These are phyloP conservation scores for Pseudocercospora cruenta DNA, from an alignment of 2,329 filamentous ascomycete genomes.

Conservation along the genomic window DNA sequence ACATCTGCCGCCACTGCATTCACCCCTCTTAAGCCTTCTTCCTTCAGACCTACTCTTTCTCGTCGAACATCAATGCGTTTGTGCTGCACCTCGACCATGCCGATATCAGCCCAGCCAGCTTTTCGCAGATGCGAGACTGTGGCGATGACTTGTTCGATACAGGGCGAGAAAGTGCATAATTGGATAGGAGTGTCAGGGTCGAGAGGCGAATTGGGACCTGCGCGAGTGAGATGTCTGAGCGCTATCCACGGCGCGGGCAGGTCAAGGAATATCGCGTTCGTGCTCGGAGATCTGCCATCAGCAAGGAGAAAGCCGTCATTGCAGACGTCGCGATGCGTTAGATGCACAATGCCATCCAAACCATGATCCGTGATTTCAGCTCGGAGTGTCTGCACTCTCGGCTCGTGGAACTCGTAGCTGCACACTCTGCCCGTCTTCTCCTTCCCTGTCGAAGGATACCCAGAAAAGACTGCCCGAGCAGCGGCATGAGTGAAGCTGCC, in stretches of 20 bases:
- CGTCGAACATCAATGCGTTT: slow-evolving; percentile 79
- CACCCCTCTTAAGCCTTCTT: slow-evolving; percentile 68
- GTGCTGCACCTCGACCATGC: slow-evolving; percentile 88
- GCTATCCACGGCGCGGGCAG: slow-evolving; percentile 81
- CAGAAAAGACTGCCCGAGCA: slow-evolving; percentile 74
- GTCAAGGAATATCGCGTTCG: slow-evolving; percentile 76
- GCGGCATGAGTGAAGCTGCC: slow-evolving; percentile 84
- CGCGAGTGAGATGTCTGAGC: slow-evolving; percentile 71
- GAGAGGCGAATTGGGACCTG: slow-evolving; percentile 55
- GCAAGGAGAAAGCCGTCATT: slow-evolving; percentile 69
- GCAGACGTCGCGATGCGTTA: slow-evolving; percentile 81
- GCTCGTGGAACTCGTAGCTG: slow-evolving; percentile 81
- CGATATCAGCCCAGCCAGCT: slow-evolving; percentile 86
- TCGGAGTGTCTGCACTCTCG: slow-evolving; percentile 69
- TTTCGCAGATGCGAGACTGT: slow-evolving; percentile 81
- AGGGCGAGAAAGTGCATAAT: slow-evolving; percentile 94
- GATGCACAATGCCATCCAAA: slow-evolving; percentile 66
- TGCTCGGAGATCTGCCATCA: slow-evolving; percentile 52
- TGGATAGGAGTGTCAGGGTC: slow-evolving; percentile 73
- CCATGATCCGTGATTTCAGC: slow-evolving; percentile 71
- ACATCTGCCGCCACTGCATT: slow-evolving; percentile 73
- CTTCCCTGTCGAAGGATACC: slow-evolving; percentile 55
- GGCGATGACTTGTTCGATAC: slow-evolving; percentile 91
- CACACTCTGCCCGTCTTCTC: slow-evolving; percentile 67
- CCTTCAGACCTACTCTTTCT: slow-evolving; percentile 75